Evolutionary conservation across 768 basidiomycete genomes (phyloP).

Genomic region (Daedaleopsis nitida): DNA sequence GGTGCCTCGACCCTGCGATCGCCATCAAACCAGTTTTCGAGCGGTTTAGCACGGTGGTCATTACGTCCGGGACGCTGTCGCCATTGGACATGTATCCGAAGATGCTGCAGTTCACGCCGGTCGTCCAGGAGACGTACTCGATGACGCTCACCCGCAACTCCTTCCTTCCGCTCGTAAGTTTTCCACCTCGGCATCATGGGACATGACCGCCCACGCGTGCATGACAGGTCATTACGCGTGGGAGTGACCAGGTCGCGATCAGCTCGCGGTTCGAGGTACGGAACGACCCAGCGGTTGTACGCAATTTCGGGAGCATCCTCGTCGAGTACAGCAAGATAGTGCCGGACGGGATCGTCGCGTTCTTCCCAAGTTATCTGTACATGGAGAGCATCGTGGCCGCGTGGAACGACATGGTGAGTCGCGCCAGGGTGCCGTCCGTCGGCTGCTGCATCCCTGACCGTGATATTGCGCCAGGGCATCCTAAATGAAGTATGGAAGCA

Average conservation of each 20-base stretch:
- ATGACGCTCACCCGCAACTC: slow-evolving; percentile 98
- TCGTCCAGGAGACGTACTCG: slow-evolving; percentile 94
- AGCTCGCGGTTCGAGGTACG: slow-evolving; percentile 98
- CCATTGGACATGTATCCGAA: slow-evolving; percentile 99
- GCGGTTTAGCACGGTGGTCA: slow-evolving; percentile 96
- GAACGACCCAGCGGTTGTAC: slow-evolving; percentile 98
- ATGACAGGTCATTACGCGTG: slow-evolving; percentile 91
- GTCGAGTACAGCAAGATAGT: slow-evolving; percentile 98
- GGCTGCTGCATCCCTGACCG: slow-evolving; percentile 7
- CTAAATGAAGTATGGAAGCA: slow-evolving; percentile 99
- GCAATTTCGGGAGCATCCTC: slow-evolving; percentile 97
- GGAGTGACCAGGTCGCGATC: slow-evolving; percentile 97
- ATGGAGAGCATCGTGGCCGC: slow-evolving; percentile 99
- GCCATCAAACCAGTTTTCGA: slow-evolving; percentile 99
- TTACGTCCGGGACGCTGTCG: slow-evolving; percentile 98
- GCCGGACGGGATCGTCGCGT: slow-evolving; percentile 97
- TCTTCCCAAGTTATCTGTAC: slow-evolving; percentile 99
- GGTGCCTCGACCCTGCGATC: slow-evolving; percentile 95
- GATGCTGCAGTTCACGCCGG: slow-evolving; percentile 97
- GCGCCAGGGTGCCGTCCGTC: slow-evolving; percentile 18
- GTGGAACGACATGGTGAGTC: slow-evolving; percentile 99
- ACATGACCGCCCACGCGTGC: neutral
- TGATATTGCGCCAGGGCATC: slow-evolving; percentile 70
- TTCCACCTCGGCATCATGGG: neutral
- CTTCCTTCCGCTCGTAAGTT: slow-evolving; percentile 85